Evolutionary conservation across 495 filamentous ascomycete genomes (phyloP), one percentile per base, ranked within the genome.

Genomic region (Rhypophila decipiens): DNA sequence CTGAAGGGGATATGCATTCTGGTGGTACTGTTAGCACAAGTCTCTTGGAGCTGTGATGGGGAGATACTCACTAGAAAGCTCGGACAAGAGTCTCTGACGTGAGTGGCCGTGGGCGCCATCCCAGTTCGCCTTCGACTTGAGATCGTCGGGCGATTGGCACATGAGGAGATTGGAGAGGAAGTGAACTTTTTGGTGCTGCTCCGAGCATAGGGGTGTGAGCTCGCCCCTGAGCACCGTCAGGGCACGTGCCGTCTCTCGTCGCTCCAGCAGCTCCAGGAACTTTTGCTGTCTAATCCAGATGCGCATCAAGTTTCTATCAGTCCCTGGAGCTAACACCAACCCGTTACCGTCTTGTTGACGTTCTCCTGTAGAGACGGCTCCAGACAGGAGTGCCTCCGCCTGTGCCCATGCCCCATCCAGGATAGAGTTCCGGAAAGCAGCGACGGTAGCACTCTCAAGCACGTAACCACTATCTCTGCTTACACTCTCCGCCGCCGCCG

Each of bases 1-100:
- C 86, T n/a, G 88, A 90, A 1, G 93, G 93, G 3, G 94, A 94
- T 48, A 99, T 94, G 24, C 79, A 95, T 71, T 76, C 88, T 94
- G 43, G 9, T 11, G 24, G 1, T 46, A n/a, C 37, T 46, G 38
- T 56, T 40, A 65, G 56, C 35, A 39, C 18, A 20, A 47, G 17
- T 15, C 39, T 45, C 12, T 24, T 45, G 29, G n/a, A 10, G 22
- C 2, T 10, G 21, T 27, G 7, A 24, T 29, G 5, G 20, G 36
- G 39, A 21, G 31, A 38, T 39, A 68, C 83, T 65, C 67, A 95
- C 88, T 87, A 40, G 90, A 95, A 20, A 99, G 67, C 35, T 93
- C 82, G 4, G 82, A 85, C 21, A 97, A 72, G 3, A 99, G 72
- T 5, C 75, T 67, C 46, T 81, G 79, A 45, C 93, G 76, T n/a